A percentile compares a stretch with the other conserved stretches of the same genome.
Conservation (phyloP, 2,329 filamentous ascomycete species). For the Trichothecium roseum region DNA sequence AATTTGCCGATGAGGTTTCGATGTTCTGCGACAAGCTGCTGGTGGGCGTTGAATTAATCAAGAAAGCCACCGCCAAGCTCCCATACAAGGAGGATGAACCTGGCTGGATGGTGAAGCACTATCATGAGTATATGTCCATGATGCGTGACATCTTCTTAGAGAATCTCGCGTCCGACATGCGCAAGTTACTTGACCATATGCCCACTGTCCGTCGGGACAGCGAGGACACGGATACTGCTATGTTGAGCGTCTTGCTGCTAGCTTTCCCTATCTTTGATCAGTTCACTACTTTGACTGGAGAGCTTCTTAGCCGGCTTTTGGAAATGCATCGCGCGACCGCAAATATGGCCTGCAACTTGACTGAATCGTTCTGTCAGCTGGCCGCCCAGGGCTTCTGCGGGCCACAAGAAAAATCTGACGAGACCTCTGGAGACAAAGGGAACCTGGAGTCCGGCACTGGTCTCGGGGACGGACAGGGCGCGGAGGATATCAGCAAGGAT, state of each 20-base stretch:
- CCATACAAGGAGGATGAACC: slow-evolving; percentile 22
- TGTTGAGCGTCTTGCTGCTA: slow-evolving; percentile 20
- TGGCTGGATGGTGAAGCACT: slow-evolving; percentile 28
- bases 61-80: slow-evolving; percentile 38
- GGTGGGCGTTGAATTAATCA: slow-evolving; percentile 66
- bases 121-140: slow-evolving; percentile 39
- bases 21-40: slow-evolving; percentile 65
- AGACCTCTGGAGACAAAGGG: slow-evolving; percentile 58
- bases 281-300: slow-evolving; percentile 54
- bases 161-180: slow-evolving; percentile 37
- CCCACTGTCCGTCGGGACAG: slow-evolving; percentile 19
- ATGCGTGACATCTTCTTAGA: slow-evolving; percentile 49
- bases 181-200: slow-evolving; percentile 25
- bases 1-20: slow-evolving; percentile 49
- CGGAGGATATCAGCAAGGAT: slow-evolving; percentile 96
- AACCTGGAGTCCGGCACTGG: slow-evolving; percentile 87
- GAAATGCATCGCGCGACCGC: slow-evolving; percentile 60
- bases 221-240: slow-evolving; percentile 14
- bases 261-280: slow-evolving; percentile 61
- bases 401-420: slow-evolving; percentile 69
- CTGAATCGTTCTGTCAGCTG: slow-evolving; percentile 68
- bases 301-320: slow-evolving; percentile 46
- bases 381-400: slow-evolving; percentile 84
- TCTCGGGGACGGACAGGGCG: slow-evolving; percentile 87
- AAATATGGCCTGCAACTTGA: slow-evolving; percentile 65